Conservation (phyloP, 257 asterid genomes). For the Solanum corneliomulleri region DNA sequence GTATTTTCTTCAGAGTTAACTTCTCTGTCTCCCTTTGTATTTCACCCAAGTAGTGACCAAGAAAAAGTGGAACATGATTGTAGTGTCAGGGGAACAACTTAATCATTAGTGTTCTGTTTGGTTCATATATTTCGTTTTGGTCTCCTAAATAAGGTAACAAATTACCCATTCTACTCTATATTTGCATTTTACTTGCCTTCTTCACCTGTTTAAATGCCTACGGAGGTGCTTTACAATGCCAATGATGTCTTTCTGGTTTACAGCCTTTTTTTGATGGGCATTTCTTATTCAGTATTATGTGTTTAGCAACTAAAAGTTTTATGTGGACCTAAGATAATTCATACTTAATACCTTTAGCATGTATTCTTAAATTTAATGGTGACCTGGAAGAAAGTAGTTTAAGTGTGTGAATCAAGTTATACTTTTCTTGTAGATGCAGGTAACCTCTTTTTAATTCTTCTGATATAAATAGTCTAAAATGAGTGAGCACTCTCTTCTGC, state of each 20-base stretch:
- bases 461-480: neutral
- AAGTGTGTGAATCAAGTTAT: constrained; percentile 51
- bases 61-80: neutral
- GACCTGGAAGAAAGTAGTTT: neutral
- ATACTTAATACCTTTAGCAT: neutral
- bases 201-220: neutral
- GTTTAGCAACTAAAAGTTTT: neutral
- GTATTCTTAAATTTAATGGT: neutral
- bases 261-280: neutral
- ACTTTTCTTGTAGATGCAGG: constrained; percentile 39
- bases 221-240: neutral
- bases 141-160: neutral
- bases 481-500: neutral
- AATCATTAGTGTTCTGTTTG: neutral
- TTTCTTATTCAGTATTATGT: neutral
- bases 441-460: constrained; percentile 2
- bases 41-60: neutral
- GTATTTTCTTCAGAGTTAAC: neutral
- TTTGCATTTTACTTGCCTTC: neutral
- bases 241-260: neutral
- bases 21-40: neutral
- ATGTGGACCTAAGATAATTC: neutral
- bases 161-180: neutral
- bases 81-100: neutral
- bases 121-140: neutral